These are phyloP conservation scores for Benincasa hispida DNA, from an alignment of 306 rosid species.

Conservation along the genomic window DNA sequence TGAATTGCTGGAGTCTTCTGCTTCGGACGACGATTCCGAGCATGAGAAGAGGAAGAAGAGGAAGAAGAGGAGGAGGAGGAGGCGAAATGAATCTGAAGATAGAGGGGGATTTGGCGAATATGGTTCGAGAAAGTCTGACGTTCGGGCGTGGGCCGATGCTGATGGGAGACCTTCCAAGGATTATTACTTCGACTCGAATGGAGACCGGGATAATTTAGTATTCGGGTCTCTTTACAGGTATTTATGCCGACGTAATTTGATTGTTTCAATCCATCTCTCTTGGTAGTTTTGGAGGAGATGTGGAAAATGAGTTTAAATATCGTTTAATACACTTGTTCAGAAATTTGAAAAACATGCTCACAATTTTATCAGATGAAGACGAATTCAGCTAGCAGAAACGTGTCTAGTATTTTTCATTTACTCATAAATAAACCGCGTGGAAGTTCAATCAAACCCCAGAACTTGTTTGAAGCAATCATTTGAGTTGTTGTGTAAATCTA, in stretches of 20 bases:
- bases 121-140: constrained; percentile 57
- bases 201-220: constrained; percentile 70
- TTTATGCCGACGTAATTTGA: neutral
- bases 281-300: neutral
- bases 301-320: neutral
- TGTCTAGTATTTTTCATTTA: neutral
- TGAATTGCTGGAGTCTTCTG: constrained; percentile 65
- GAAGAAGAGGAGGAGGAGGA: constrained; percentile 32
- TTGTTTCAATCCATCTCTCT: neutral
- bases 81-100: constrained; percentile 27
- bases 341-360: neutral
- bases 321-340: neutral
- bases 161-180: constrained; percentile 39
- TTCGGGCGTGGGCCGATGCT: constrained; percentile 68
- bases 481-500: neutral
- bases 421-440: neutral
- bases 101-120: constrained; percentile 28
- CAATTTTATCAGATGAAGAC: neutral
- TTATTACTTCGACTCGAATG: constrained; percentile 65
- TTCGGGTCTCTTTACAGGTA: constrained; percentile 74
- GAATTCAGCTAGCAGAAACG: neutral
- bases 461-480: neutral
- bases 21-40: constrained; percentile 27
- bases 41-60: constrained; percentile 16
- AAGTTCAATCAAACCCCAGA: neutral